Base-by-base conservation (phyloP, 768 basidiomycete genomes). In the Mycena chlorophos region DNA sequence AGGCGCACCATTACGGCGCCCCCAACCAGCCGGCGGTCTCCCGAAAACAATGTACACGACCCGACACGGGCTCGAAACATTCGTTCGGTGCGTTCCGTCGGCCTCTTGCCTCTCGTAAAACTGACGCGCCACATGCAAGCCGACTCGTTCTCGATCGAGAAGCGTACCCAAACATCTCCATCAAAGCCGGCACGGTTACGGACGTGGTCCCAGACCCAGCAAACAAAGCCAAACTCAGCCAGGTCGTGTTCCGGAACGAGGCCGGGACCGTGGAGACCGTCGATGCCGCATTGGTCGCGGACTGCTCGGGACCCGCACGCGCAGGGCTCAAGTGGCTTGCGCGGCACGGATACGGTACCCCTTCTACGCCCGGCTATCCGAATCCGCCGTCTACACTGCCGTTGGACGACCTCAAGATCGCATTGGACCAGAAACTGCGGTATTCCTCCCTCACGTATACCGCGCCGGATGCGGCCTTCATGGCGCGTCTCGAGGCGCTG, bases 291-390 rank as follows among this genome's bases (percentile, higher is more conserved):
- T 52, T 71, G 12, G 63, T 70, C 23, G 53, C 66, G 22, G 72
- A 73, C 53, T 70, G 70, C 50, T 69, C 70, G 1, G 72, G 72
- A 1, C 55, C 65, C 17, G 54, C 66, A 3, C 58, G 63, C 22
- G 63, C 63, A 16, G 70, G 68, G 20, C n/a, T 63, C 0, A 68
- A 65, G 31, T 69, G 66, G 66, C 55, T 73, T 5, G 49, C 57
- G 22, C 57, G 51, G 20, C 56, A 62, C 6, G 61, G 62, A 19
- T 70, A 64, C 51, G 63, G 56, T 19, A 27, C 6, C n/a, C n/a
- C n/a, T n/a, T n/a, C n/a, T n/a, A n/a, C n/a, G 51, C 50, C 4
- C 20, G 10, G 3, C 50, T 25, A 19, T 51, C n/a, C n/a, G n/a
- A n/a, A 54, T 25, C 25, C 60, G 43, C 37, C 29, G 0, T 45